Percentiles rank a stretch among this genome's conserved stretches.
These are phyloP conservation scores for Boletus sensibilis DNA, from an alignment of 768 basidiomycete genomes.

Conservation along the genomic window DNA sequence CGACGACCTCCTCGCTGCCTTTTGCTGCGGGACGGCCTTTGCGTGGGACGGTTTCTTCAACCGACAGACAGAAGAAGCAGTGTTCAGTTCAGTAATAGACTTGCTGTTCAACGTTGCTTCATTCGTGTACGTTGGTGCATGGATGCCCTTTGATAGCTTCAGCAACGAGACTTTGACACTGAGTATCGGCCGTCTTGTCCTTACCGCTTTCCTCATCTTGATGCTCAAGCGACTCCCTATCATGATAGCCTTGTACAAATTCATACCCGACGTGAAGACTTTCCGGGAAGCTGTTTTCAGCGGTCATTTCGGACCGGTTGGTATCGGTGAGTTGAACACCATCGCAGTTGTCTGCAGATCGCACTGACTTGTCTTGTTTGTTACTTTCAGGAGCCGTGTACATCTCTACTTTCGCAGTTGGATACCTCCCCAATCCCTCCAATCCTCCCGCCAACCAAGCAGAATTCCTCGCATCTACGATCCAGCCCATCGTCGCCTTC, in stretches of 20 bases:
- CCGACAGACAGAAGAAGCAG: slow-evolving; percentile 89
- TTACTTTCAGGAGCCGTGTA: slow-evolving; percentile 72
- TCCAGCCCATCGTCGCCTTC: slow-evolving; percentile 93
- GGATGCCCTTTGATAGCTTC: slow-evolving; percentile 92
- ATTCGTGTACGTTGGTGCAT: slow-evolving; percentile 95
- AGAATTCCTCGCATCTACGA: slow-evolving; percentile 65
- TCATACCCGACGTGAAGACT: slow-evolving; percentile 96
- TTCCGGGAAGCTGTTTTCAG: slow-evolving; percentile 91
- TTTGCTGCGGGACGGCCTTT: slow-evolving; percentile 92
- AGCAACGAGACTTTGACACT: slow-evolving; percentile 62
- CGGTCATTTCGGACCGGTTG: slow-evolving; percentile 93
- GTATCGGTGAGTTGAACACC: slow-evolving; percentile 50
- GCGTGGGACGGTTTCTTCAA: slow-evolving; percentile 97
- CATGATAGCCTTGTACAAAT: slow-evolving; percentile 82
- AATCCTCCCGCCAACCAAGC: slow-evolving; percentile 54
- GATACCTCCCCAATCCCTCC: slow-evolving; percentile 49
- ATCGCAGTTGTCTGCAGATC: not conserved
- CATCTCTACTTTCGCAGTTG: slow-evolving; percentile 80
- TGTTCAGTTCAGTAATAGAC: slow-evolving; percentile 96
- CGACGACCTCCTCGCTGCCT: slow-evolving; percentile 93
- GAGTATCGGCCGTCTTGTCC: slow-evolving; percentile 79
- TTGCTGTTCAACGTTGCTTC: slow-evolving; percentile 93
- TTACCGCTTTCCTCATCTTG: slow-evolving; percentile 80
- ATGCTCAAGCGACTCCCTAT: slow-evolving; percentile 79
- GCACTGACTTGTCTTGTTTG: slow-evolving; percentile 3